Evolutionary conservation across 352 stramenopile genomes (phyloP).

Genomic region (Hyaloperonospora brassicae): DNA sequence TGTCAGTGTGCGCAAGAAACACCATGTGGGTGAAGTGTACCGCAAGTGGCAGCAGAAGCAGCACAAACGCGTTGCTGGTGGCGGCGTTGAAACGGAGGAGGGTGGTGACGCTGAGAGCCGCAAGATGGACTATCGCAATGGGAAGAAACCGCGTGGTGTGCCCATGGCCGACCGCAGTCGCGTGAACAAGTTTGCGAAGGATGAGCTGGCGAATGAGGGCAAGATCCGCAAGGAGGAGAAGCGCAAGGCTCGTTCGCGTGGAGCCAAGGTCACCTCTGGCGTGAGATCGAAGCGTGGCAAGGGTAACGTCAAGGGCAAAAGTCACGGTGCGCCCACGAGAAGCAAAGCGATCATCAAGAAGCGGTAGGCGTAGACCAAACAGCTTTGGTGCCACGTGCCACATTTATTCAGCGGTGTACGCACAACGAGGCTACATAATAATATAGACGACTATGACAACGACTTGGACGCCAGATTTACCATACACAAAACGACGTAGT

Average conservation of each 20-base stretch:
- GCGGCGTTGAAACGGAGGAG: slow-evolving; percentile 59
- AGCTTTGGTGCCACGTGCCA: slow-evolving; percentile 7
- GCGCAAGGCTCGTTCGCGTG: slow-evolving; percentile 73
- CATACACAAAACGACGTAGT: slow-evolving; percentile 47
- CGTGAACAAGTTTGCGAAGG: slow-evolving; percentile 75
- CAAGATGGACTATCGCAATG: slow-evolving; percentile 72
- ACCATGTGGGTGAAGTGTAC: slow-evolving; percentile 88
- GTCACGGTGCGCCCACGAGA: slow-evolving; percentile 66
- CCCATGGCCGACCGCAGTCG: slow-evolving; percentile 31
- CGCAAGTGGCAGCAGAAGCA: slow-evolving; percentile 91
- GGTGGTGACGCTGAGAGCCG: slow-evolving; percentile 35
- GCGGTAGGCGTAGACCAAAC: slow-evolving; percentile 20
- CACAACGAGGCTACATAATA: slow-evolving; percentile 24
- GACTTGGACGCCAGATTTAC: slow-evolving; percentile 27
- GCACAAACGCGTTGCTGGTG: slow-evolving; percentile 74
- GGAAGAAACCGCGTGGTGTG: slow-evolving; percentile 52
- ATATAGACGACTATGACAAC: slow-evolving; percentile 25
- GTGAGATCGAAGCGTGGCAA: slow-evolving; percentile 51
- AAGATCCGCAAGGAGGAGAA: slow-evolving; percentile 84
- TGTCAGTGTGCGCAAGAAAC: slow-evolving; percentile 77
- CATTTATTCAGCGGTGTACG: slow-evolving; percentile 1
- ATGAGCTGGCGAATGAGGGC: slow-evolving; percentile 64
- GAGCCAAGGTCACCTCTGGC: slow-evolving; percentile 47
- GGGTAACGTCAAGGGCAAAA: slow-evolving; percentile 73
- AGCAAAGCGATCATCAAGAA: slow-evolving; percentile 78